Conservation (phyloP, 1,284 basidiomycete species). For the Exsudoporus floridanus region DNA sequence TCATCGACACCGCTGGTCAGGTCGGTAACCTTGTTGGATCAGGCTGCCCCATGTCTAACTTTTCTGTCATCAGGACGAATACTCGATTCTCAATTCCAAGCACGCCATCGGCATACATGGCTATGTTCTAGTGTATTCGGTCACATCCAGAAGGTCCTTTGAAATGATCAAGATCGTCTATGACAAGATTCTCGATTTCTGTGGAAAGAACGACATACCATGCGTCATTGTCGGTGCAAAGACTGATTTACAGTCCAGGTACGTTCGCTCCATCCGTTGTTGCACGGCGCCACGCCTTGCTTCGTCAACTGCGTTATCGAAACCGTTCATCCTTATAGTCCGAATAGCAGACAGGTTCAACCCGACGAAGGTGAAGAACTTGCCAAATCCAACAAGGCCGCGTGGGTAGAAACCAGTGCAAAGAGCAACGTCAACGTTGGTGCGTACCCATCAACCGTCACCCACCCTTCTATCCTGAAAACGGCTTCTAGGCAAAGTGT, state of each 20-base stretch:
- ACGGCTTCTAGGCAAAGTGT: conserved; percentile 68
- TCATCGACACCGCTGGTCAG: conserved; percentile 99
- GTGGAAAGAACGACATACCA: conserved; percentile 85
- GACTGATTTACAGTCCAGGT: conserved; percentile 80
- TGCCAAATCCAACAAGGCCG: conserved; percentile 71
- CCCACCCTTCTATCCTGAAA: conserved; percentile 8
- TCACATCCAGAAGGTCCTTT: conserved; percentile 89
- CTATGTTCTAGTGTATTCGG: conserved; percentile 92
- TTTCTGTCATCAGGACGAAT: conserved; percentile 61
- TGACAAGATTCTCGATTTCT: conserved; percentile 97
- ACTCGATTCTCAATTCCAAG: conserved; percentile 79
- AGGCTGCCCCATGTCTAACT: background rate
- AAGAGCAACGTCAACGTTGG: conserved; percentile 88
- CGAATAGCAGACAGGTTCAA: conserved; percentile 70
- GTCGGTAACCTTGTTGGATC: conserved; percentile 29
- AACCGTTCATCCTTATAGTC: conserved; percentile 29
- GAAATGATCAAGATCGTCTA: conserved; percentile 95
- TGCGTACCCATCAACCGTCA: conserved; percentile 41
- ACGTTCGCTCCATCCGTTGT: conserved; percentile 29
- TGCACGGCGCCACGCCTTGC: conserved; percentile 12
- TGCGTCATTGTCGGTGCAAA: conserved; percentile 98
- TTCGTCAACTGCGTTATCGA: conserved; percentile 18
- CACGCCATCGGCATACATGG: conserved; percentile 84
- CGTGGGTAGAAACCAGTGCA: conserved; percentile 87
- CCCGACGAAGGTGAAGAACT: conserved; percentile 73